These are phyloP conservation scores for Porphyrellus cyaneotinctus DNA, from an alignment of 768 basidiomycete species.

Conservation along the genomic window DNA sequence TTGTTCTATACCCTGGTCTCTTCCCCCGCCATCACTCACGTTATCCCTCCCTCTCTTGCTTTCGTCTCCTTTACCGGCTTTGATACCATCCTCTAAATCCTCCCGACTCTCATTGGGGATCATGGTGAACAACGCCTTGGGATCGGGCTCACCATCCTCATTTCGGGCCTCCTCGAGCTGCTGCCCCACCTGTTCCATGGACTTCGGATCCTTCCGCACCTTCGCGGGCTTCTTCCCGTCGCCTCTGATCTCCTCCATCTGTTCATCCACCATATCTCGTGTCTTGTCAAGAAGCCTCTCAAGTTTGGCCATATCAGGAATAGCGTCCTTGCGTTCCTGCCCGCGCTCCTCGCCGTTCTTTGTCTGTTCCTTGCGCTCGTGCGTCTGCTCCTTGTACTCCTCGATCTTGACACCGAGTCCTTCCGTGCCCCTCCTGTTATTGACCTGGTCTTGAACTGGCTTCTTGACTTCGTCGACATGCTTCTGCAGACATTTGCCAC, in stretches of 20 bases:
- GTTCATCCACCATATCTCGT: conserved; percentile 16
- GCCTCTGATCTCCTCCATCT: conserved; percentile 10
- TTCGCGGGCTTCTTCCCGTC: conserved; percentile 19
- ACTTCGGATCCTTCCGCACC: conserved; percentile 16
- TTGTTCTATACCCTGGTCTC: conserved; percentile 2
- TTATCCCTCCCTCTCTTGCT: not conserved
- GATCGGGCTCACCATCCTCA: conserved; percentile 7
- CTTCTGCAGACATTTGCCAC: not conserved
- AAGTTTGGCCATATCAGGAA: conserved; percentile 7
- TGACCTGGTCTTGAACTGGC: not conserved
- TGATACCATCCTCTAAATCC: not conserved
- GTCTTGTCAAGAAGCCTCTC: conserved; percentile 18
- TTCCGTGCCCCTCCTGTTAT: not conserved
- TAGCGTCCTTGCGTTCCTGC: not conserved
- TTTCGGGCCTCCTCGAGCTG: conserved; percentile 3
- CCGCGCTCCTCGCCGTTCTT: not conserved
- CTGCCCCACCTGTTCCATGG: conserved; percentile 8
- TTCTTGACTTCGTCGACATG: conserved; percentile 5
- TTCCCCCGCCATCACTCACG: not conserved
- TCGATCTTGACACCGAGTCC: conserved; percentile 7
- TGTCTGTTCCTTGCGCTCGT: not conserved
- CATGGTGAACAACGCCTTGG: conserved; percentile 3
- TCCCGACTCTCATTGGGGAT: conserved; percentile 10
- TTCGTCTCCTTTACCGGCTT: conserved; percentile 6
- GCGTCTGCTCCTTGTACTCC: conserved; percentile 1